Percentiles rank a stretch among this genome's conserved stretches.
These are phyloP conservation scores for Penicillium frequentans DNA, from an alignment of 2,329 filamentous ascomycete species.

Conservation along the genomic window DNA sequence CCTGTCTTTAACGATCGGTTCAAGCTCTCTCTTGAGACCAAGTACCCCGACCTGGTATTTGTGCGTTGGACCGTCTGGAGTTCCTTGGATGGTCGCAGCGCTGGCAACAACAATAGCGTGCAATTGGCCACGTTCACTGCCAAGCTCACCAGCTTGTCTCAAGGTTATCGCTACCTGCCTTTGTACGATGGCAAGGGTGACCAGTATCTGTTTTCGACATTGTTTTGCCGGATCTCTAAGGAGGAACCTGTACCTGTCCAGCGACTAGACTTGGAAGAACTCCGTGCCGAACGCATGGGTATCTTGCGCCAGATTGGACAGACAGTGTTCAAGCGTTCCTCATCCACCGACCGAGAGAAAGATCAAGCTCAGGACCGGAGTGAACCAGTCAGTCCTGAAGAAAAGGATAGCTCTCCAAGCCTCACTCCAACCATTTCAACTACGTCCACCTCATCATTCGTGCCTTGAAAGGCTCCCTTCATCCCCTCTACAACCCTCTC, in stretches of 20 bases:
- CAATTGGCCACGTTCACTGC: constrained; percentile 87
- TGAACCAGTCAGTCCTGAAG: constrained; percentile 31
- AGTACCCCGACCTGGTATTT: constrained; percentile 90
- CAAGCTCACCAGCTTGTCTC: constrained; percentile 83
- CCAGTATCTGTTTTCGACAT: constrained; percentile 88
- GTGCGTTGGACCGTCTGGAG: constrained; percentile 91
- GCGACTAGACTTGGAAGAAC: constrained; percentile 38
- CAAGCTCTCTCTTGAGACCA: constrained; percentile 82
- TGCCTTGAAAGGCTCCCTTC: constrained; percentile 13
- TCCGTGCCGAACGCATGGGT: constrained; percentile 41
- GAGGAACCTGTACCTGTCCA: constrained; percentile 50
- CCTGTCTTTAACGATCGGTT: constrained; percentile 81
- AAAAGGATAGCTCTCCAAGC: constrained; percentile 35
- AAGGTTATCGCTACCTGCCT: constrained; percentile 90
- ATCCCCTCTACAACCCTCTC: not conserved
- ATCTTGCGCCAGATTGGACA: constrained; percentile 45
- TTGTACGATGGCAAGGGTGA: constrained; percentile 86
- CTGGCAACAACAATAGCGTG: constrained; percentile 61
- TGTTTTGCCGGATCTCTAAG: constrained; percentile 85
- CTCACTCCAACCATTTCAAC: constrained; percentile 38
- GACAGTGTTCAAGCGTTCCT: constrained; percentile 45
- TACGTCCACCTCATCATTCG: constrained; percentile 36
- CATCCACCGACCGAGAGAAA: constrained; percentile 41
- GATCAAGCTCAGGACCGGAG: constrained; percentile 29
- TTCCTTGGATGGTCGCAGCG: constrained; percentile 71